These are phyloP conservation scores for Linnemannia elongata DNA, from an alignment of 192 early-diverging fungal genomes.

Conservation along the genomic window DNA sequence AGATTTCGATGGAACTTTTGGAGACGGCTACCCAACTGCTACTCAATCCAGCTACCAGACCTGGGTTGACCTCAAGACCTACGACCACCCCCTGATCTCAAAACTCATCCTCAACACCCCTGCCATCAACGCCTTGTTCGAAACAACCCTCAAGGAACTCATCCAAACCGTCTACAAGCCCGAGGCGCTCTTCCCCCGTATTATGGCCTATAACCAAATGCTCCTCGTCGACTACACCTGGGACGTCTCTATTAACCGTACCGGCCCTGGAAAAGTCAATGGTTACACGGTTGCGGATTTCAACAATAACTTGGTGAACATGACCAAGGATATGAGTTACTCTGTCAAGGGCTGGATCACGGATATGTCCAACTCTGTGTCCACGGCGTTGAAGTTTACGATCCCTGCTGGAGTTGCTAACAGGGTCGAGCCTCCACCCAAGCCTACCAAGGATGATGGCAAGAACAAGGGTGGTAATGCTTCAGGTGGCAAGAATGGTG, in stretches of 20 bases:
- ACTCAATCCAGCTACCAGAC: conserved; percentile 23
- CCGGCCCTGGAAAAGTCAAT: conserved; percentile 17
- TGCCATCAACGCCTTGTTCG: conserved; percentile 37
- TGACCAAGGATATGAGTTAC: conserved; percentile 28
- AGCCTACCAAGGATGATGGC: conserved; percentile 9
- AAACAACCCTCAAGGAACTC: conserved; percentile 35
- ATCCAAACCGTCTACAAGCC: conserved; percentile 38
- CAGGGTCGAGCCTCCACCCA: conserved; percentile 33
- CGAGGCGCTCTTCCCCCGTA: conserved; percentile 32
- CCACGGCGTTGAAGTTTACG: conserved; percentile 15
- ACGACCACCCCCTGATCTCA: conserved; percentile 47
- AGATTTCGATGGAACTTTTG: conserved; percentile 62
- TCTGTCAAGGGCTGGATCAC: conserved; percentile 28
- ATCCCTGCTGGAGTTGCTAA: conserved; percentile 8
- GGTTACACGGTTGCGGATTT: conserved; percentile 28
- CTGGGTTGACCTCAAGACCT: conserved; percentile 18
- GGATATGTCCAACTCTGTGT: conserved; percentile 18
- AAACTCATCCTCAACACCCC: conserved; percentile 49
- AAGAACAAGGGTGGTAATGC: background rate
- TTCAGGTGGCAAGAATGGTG: background rate
- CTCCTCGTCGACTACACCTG: conserved; percentile 42
- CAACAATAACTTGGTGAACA: conserved; percentile 29
- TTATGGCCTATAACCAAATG: conserved; percentile 51
- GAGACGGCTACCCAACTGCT: conserved; percentile 39
- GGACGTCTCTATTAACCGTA: conserved; percentile 37